These are phyloP conservation scores for Odonthalia washingtoniensis DNA, from an alignment of 31 red algal species.

Conservation along the genomic window DNA sequence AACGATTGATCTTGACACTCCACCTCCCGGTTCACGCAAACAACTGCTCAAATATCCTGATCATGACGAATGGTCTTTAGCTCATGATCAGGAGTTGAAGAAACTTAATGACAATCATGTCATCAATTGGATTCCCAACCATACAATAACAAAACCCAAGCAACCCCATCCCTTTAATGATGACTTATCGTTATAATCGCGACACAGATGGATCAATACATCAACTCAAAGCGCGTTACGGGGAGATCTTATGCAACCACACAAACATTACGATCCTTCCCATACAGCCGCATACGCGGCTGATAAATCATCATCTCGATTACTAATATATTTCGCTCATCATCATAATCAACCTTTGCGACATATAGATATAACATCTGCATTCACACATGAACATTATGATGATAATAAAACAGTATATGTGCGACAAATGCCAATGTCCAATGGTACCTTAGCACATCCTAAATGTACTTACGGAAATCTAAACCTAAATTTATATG, in stretches of 20 bases:
- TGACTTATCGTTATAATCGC: slow-evolving; percentile 19
- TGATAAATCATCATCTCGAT: too few relatives aligned
- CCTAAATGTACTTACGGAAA: not conserved
- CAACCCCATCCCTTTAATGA: slow-evolving; percentile 4
- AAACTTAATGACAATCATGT: not conserved
- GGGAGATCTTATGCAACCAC: slow-evolving; percentile 37
- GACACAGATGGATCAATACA: not conserved
- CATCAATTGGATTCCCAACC: slow-evolving; percentile 5
- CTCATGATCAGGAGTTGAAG: not conserved
- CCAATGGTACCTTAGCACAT: slow-evolving; percentile 10
- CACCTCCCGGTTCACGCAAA: not conserved
- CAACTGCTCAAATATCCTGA: not conserved
- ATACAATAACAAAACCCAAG: not conserved
- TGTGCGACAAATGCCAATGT: slow-evolving; percentile 16
- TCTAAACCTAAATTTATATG: slow-evolving; percentile 9
- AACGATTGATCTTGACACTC: not conserved
- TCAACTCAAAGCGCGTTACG: not conserved
- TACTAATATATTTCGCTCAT: too few relatives aligned
- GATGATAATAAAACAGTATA: slow-evolving; percentile 14
- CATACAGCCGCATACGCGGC: too few relatives aligned
- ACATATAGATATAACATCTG: too few relatives aligned
- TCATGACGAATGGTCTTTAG: not conserved
- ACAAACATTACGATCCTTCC: slow-evolving; percentile 16
- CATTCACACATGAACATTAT: slow-evolving; percentile 29
- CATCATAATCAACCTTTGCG: too few relatives aligned